Percentiles rank a stretch among this genome's conserved stretches.
These are phyloP conservation scores for Mycena alexandri DNA, from an alignment of 768 basidiomycete genomes.

Conservation along the genomic window DNA sequence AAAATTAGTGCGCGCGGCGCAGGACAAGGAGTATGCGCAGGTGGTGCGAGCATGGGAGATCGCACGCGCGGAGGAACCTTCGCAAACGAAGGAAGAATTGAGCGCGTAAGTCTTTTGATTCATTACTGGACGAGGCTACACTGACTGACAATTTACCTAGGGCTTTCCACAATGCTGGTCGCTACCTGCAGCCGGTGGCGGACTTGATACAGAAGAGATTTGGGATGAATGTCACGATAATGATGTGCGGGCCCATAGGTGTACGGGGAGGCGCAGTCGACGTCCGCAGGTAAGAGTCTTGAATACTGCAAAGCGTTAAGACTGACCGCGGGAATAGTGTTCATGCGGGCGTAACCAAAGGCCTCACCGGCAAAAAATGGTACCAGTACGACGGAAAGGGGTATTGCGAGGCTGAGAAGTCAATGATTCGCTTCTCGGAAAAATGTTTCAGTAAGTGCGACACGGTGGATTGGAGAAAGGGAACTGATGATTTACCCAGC, in stretches of 20 bases:
- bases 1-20: too few species aligned
- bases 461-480: too few species aligned
- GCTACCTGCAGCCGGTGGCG: slow-evolving; percentile 4
- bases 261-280: background rate
- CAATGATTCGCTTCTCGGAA: slow-evolving; percentile 14
- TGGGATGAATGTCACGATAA: background rate
- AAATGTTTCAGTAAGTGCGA: background rate
- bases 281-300: background rate
- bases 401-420: background rate
- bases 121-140: too few species aligned
- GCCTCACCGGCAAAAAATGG: background rate
- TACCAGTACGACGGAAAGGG: background rate
- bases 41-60: too few species aligned
- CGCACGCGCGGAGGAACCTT: too few species aligned
- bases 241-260: background rate
- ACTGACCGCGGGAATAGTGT: background rate
- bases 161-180: slow-evolving; percentile 2
- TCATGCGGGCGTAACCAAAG: background rate
- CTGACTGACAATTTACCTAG: background rate
- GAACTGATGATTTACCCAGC: too few species aligned
- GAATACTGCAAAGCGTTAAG: too few species aligned
- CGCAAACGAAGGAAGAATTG: too few species aligned
- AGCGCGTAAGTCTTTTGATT: too few species aligned
- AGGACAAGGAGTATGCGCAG: too few species aligned
- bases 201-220: background rate